Conservation (phyloP, 1,284 basidiomycete genomes). For the Schizophyllum amplum region DNA sequence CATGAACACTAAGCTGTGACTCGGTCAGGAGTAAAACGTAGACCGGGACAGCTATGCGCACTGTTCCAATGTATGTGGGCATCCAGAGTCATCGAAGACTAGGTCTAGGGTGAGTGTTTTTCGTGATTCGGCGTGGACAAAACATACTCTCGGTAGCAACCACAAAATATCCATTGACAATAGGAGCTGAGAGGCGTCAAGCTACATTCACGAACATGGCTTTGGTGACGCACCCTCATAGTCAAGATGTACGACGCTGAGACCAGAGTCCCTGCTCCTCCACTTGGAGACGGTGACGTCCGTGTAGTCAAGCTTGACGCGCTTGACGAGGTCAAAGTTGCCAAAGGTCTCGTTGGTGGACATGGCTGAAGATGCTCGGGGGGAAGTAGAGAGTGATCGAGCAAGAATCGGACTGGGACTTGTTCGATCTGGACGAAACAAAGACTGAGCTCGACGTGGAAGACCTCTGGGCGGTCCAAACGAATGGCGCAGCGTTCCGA, state of each 20-base stretch:
- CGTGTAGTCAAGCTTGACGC: conserved; percentile 65
- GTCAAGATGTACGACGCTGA: conserved; percentile 75
- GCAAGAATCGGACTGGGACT: too few relatives aligned
- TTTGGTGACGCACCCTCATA: conserved; percentile 74
- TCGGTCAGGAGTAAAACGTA: conserved; percentile 8
- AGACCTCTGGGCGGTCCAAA: too few relatives aligned
- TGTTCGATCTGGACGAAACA: too few relatives aligned
- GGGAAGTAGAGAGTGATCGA: neutral
- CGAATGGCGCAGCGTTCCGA: too few relatives aligned
- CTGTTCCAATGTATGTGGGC: conserved; percentile 94
- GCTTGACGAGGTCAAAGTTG: conserved; percentile 76
- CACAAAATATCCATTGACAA: conserved; percentile 91
- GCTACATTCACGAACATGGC: neutral
- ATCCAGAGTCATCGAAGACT: conserved; percentile 91
- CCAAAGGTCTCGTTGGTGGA: conserved; percentile 36
- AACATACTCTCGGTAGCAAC: conserved; percentile 84
- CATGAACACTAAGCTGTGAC: conserved; percentile 77
- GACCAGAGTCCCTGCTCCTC: conserved; percentile 71
- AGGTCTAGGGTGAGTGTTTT: conserved; percentile 4
- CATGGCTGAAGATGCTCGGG: neutral
- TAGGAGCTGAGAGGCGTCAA: conserved; percentile 50
- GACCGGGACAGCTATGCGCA: conserved; percentile 25
- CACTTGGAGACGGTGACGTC: conserved; percentile 79
- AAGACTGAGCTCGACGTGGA: too few relatives aligned
- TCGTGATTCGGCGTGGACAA: neutral